A percentile compares a stretch with the other conserved stretches of the same genome.
Evolutionary conservation across 768 basidiomycete species (phyloP).

Genomic region (Mycena metata): DNA sequence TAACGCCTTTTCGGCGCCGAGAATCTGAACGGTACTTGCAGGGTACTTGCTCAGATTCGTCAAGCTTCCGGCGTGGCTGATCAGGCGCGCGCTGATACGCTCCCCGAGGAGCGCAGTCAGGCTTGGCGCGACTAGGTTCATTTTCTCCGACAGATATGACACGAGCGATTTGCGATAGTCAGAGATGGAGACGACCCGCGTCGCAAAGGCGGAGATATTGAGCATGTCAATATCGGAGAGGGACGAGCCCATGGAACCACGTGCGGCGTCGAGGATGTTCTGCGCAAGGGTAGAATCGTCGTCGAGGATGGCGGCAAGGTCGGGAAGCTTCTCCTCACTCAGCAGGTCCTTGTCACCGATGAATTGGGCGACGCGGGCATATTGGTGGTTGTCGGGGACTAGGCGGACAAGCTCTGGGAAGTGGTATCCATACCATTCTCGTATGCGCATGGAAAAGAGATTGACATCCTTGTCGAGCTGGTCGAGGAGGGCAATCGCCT

Average conservation of each 20-base stretch:
- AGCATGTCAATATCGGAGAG: constrained; percentile 95
- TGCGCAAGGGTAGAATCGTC: constrained; percentile 89
- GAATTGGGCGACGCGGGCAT: constrained; percentile 86
- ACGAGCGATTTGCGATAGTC: constrained; percentile 95
- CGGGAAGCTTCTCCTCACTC: constrained; percentile 82
- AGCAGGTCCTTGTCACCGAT: constrained; percentile 92
- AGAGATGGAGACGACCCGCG: constrained; percentile 89
- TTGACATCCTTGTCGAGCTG: constrained; percentile 99
- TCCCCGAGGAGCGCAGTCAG: constrained; percentile 92
- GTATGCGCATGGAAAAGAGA: constrained; percentile 96
- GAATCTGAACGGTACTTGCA: constrained; percentile 97
- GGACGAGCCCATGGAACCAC: constrained; percentile 94
- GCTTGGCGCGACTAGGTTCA: constrained; percentile 97
- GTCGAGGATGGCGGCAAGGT: constrained; percentile 83
- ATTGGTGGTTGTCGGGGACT: constrained; percentile 95
- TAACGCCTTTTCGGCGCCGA: constrained; percentile 97
- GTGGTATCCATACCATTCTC: constrained; percentile 99
- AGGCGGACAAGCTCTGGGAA: constrained; percentile 96
- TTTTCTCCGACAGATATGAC: constrained; percentile 93
- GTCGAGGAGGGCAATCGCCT: constrained; percentile 97
- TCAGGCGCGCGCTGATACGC: constrained; percentile 91
- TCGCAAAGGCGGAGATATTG: constrained; percentile 94
- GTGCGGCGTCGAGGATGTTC: constrained; percentile 94
- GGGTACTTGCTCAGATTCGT: constrained; percentile 99
- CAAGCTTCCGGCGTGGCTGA: constrained; percentile 96